phyloP scores from a whole-genome alignment of 1,284 basidiomycete genomes.

The Fomitopsis palustris region DNA sequence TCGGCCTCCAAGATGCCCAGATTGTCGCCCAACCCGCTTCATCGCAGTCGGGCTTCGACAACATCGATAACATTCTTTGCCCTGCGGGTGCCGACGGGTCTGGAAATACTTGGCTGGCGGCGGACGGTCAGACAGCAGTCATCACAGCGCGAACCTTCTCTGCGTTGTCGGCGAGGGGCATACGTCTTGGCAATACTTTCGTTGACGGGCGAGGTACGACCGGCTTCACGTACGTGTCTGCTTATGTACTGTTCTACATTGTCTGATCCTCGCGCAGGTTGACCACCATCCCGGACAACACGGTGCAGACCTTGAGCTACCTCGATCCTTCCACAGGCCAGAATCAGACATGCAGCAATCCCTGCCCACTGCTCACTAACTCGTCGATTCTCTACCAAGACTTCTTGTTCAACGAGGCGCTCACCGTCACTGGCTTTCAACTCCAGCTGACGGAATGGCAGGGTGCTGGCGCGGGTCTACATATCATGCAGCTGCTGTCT shows the following conservation, averaged over 20 bases:
- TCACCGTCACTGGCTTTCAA: slow-evolving; percentile 78
- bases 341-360: slow-evolving; percentile 66
- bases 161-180: slow-evolving; percentile 69
- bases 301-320: slow-evolving; percentile 72
- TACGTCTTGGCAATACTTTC: slow-evolving; percentile 92
- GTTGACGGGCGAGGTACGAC: slow-evolving; percentile 77
- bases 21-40: slow-evolving; percentile 75
- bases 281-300: slow-evolving; percentile 87
- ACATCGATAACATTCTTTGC: slow-evolving; percentile 80
- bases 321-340: slow-evolving; percentile 73
- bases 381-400: slow-evolving; percentile 82
- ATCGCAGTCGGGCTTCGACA: slow-evolving; percentile 55
- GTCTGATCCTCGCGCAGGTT: slow-evolving; percentile 47
- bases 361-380: slow-evolving; percentile 76
- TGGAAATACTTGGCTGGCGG: slow-evolving; percentile 82
- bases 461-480: slow-evolving; percentile 79
- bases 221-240: slow-evolving; percentile 70
- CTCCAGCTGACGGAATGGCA: slow-evolving; percentile 77
- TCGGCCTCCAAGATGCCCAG: slow-evolving; percentile 68
- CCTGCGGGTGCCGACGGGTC: slow-evolving; percentile 77
- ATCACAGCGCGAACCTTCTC: slow-evolving; percentile 77
- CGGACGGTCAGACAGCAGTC: slow-evolving; percentile 64
- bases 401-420: slow-evolving; percentile 70
- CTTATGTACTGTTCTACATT: neutral
- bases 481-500: slow-evolving; percentile 87